Base-by-base conservation (phyloP, 1,284 basidiomycete genomes). In the Pisolithus thermaeus region DNA sequence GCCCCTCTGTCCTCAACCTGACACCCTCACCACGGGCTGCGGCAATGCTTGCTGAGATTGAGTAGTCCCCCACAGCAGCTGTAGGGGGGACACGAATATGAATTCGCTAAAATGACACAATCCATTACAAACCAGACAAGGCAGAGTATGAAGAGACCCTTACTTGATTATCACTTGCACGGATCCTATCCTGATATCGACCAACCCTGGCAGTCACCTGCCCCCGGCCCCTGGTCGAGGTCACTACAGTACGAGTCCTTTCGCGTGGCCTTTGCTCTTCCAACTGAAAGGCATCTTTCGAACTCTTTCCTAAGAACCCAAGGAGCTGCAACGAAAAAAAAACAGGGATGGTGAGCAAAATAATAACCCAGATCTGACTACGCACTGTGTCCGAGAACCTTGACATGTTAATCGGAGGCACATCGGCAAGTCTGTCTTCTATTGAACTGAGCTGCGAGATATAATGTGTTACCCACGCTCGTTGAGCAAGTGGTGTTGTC, bases 401-500 rank as follows among this genome's bases (percentile, higher is more conserved):
- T 7, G 56, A 54, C 0, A 73, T 73, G 53, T 82, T 67, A 35
- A 83, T 72, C 28, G 66, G 70, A 0, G 57, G 59, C 3, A 77
- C 53, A 22, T 59, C 37, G 7, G 40, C 46, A 22, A 67, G 53
- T 43, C 48, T 56, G 0, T 63, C 60, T 4, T 63, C 55, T 56
- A 70, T 63, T 0, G 32, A 46, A 4, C 12, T 40, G 1, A 59
- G 45, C 51, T 54, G 63, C 3, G 63, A 51, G 41, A 67, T 25
- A 27, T 75, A 75, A 41, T 79, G 75, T 0, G 79, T 73, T 4
- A 76, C 61, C 82, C 82, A 84, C 1, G 81, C 80, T 1, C 79
- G 71, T 49, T 70, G 72, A 16, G 71, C 73, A 8, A 80, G 68
- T 9, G 63, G 65, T 3, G 60, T 61, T 2, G 56, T 61, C 7